These are phyloP conservation scores for Leishmania tarentolae DNA, from an alignment of 208 protist genomes.

Conservation along the genomic window DNA sequence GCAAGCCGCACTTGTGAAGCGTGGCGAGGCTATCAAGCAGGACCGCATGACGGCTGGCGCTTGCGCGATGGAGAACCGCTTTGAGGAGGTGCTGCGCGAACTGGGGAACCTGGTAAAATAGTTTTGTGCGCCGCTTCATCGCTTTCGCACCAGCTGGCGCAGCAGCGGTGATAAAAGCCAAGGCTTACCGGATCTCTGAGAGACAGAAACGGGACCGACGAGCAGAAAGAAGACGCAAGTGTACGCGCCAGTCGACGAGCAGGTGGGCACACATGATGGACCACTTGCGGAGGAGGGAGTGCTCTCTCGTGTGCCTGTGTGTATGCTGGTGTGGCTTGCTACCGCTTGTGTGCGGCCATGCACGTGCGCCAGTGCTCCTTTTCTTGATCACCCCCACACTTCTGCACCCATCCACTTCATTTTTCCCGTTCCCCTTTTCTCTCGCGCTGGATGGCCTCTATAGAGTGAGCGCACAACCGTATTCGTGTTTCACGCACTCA, in stretches of 20 bases:
- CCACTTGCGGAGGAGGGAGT: too few species aligned
- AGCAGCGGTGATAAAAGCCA: background rate
- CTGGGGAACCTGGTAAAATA: constrained; percentile 44
- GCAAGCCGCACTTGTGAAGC: constrained; percentile 53
- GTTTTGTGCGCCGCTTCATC: background rate
- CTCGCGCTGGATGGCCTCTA: background rate
- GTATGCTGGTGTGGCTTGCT: background rate
- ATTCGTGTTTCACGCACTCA: background rate
- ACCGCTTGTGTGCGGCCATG: background rate
- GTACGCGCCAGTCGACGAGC: background rate
- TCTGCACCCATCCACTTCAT: background rate
- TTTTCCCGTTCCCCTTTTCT: background rate
- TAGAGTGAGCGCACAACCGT: background rate
- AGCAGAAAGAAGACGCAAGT: background rate
- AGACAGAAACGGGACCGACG: too few species aligned
- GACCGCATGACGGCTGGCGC: constrained; percentile 45
- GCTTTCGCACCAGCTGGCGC: too few species aligned
- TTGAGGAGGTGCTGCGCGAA: constrained; percentile 58
- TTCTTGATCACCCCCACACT: background rate
- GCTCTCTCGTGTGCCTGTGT: background rate
- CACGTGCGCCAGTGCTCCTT: background rate
- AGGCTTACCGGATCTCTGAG: background rate
- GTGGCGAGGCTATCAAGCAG: constrained; percentile 56
- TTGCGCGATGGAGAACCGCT: constrained; percentile 62
- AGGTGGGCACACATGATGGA: background rate